These are phyloP conservation scores for Aphanoascus verrucosus DNA, from an alignment of 2,329 filamentous ascomycete species.

Conservation along the genomic window DNA sequence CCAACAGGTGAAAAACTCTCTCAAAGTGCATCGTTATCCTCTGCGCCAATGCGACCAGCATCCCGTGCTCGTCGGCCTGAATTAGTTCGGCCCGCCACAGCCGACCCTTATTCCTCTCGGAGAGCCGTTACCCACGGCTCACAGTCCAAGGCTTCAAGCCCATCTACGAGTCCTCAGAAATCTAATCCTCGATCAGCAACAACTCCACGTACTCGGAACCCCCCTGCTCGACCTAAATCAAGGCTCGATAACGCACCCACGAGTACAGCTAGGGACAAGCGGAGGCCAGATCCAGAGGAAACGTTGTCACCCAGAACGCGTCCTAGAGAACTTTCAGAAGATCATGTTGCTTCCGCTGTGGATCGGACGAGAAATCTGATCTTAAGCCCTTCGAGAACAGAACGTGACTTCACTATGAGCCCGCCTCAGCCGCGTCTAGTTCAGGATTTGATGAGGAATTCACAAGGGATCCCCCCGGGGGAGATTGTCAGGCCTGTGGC, in stretches of 20 bases:
- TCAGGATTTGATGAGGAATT: neutral
- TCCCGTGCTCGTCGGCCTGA: slow-evolving; percentile 31
- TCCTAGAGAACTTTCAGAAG: slow-evolving; percentile 7
- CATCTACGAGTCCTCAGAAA: slow-evolving; percentile 16
- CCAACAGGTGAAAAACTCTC: slow-evolving; percentile 30
- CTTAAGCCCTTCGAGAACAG: slow-evolving; percentile 5
- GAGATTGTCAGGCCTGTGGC: neutral
- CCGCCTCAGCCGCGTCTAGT: neutral
- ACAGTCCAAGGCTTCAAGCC: slow-evolving; percentile 23
- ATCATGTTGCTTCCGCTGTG: neutral
- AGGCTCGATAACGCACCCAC: slow-evolving; percentile 23
- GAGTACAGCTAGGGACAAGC: slow-evolving; percentile 26
- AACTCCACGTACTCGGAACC: slow-evolving; percentile 25
- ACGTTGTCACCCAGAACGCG: slow-evolving; percentile 21
- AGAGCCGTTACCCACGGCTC: slow-evolving; percentile 15
- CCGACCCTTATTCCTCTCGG: slow-evolving; percentile 43
- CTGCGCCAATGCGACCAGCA: slow-evolving; percentile 47
- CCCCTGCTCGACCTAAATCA: slow-evolving; percentile 26
- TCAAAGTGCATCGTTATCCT: slow-evolving; percentile 36
- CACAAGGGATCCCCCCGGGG: neutral
- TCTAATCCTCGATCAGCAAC: slow-evolving; percentile 22
- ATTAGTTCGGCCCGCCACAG: slow-evolving; percentile 40
- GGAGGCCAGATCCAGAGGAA: slow-evolving; percentile 25
- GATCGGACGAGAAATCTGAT: neutral
- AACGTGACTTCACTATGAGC: neutral